Percentiles rank a stretch among this genome's conserved stretches.
phyloP scores from a whole-genome alignment of 2,329 filamentous ascomycete genomes.

The Parafenestella ontariensis region DNA sequence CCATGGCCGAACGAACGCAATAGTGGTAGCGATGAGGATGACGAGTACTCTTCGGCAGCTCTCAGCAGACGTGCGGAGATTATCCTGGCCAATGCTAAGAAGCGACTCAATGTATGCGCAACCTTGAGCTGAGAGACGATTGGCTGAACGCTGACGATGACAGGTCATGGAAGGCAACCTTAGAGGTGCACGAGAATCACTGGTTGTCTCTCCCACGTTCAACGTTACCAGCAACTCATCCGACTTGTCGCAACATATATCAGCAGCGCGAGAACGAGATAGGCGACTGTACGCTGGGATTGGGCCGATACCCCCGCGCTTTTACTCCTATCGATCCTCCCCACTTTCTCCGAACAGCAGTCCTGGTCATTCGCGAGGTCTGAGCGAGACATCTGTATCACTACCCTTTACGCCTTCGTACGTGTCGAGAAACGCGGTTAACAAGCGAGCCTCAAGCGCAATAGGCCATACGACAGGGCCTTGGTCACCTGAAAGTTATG shows the following conservation, averaged over 20 bases:
- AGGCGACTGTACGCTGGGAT: constrained; percentile 45
- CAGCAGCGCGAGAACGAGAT: constrained; percentile 45
- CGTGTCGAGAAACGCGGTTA: constrained; percentile 29
- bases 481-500: constrained; percentile 47
- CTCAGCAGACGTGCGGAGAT: constrained; percentile 75
- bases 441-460: constrained; percentile 50
- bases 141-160: constrained; percentile 30
- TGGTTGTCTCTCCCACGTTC: constrained; percentile 62
- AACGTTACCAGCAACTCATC: constrained; percentile 47
- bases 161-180: constrained; percentile 95
- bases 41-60: constrained; percentile 71
- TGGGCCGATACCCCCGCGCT: constrained; percentile 45
- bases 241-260: constrained; percentile 44
- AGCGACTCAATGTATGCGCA: constrained; percentile 76
- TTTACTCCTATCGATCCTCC: constrained; percentile 41
- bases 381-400: constrained; percentile 52
- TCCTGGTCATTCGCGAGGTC: constrained; percentile 47
- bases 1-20: constrained; percentile 46
- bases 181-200: constrained; percentile 74
- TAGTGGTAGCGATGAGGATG: constrained; percentile 54
- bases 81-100: constrained; percentile 92
- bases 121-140: constrained; percentile 1
- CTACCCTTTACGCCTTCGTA: constrained; percentile 42
- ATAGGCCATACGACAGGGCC: constrained; percentile 46
- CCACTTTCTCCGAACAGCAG: constrained; percentile 39